Evolutionary conservation across 805 yeast species (phyloP).

Genomic region (Pichia nakasei): DNA sequence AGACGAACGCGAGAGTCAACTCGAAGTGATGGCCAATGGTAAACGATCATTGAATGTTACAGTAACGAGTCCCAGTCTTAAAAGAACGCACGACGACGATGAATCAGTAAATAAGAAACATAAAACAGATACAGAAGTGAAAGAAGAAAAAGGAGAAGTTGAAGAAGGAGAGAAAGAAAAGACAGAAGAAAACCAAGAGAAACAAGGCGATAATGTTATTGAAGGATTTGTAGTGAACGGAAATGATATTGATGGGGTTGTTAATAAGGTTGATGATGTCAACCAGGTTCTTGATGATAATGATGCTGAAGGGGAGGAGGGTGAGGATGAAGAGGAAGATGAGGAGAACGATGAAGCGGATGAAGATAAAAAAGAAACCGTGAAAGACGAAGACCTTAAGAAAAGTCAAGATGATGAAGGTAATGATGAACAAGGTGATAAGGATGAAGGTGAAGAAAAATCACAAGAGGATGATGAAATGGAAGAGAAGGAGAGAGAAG

Average conservation of each 20-base stretch:
- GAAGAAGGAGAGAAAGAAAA: background rate
- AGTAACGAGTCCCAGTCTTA: background rate
- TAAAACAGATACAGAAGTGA: background rate
- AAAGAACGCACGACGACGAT: background rate
- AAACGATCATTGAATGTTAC: background rate
- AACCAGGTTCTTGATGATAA: no score
- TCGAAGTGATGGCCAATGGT: conserved; percentile 25
- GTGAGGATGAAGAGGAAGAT: conserved; percentile 1
- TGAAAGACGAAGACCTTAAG: conserved; percentile 13
- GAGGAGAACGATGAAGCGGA: conserved; percentile 9
- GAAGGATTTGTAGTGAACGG: no score
- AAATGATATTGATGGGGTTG: background rate
- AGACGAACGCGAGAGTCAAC: conserved; percentile 45
- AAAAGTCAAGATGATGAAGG: conserved; percentile 13
- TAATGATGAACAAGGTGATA: conserved; percentile 9
- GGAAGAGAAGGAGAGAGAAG: conserved; percentile 26
- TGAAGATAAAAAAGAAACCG: conserved; percentile 18
- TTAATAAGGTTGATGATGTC: conserved; percentile 10
- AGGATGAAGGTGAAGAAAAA: conserved; percentile 17
- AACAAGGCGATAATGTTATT: conserved; percentile 18
- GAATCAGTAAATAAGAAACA: background rate
- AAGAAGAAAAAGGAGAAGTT: background rate
- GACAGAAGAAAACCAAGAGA: background rate
- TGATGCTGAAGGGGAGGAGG: conserved; percentile 3
- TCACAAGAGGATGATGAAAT: conserved; percentile 22